Evolutionary conservation across 2,329 filamentous ascomycete species (phyloP), one percentile per base, ranked within the genome.

Genomic region (Colletotrichum euphorbiae): DNA sequence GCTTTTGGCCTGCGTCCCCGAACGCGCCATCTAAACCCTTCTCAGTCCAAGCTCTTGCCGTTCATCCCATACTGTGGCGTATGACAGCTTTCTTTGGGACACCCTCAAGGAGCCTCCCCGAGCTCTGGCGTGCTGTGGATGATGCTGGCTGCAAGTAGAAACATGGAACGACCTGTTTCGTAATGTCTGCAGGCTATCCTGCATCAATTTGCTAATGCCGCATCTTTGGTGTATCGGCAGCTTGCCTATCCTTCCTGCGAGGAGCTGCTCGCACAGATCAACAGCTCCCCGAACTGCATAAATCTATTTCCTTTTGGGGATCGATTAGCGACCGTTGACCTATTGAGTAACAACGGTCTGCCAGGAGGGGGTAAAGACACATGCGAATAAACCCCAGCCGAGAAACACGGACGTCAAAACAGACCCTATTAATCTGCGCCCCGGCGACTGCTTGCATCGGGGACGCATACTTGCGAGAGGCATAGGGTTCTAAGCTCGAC

Each of bases 61-160:
- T 59, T 55, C 60, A 5, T 68, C 65, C 38, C 24, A 68, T 19
- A n/a, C n/a, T 21, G n/a, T 54, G 46, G 61, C 40, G 52, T 45
- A 40, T 38, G 46, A 33, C 21, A 52, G 51, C 58, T 50, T 21
- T 19, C 33, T 33, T 46, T 17, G 17, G 28, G n/a, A 66, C 12
- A n/a, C 13, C 13, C 7, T 13, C 36, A 42, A 15, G 33, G 31
- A 60, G 36, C 13, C 38, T 42, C 65, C n/a, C 40, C 65, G 19
- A 40, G 6, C 38, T 36, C 11, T 48, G n/a, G 36, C 36, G 21
- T 45, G 36, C 13, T 33, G 40, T 21, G 15, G 24, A 33, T 38
- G 13, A 31, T 24, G 15, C 15, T 43, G 19, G 31, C 19, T 36
- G 17, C 40, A 19, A 12, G 1, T 12, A 33, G 12, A 11, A 24